Evolutionary conservation across 1,139 yeast species (phyloP), one percentile per base, ranked within the genome.

Genomic region (Suhomyces kunorum): DNA sequence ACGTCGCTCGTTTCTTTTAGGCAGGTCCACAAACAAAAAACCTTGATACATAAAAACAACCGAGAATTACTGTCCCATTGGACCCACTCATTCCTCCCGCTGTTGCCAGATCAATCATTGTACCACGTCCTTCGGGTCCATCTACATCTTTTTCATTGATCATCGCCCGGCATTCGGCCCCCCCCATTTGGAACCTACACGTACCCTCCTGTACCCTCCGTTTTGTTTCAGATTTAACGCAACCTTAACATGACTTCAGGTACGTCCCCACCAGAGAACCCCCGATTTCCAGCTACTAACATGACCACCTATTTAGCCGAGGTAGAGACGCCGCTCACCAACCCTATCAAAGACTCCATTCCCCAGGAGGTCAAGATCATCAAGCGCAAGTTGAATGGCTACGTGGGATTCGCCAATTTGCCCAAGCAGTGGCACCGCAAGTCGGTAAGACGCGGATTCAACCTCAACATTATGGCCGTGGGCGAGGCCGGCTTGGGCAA

Each of bases 371-470:
- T 76, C 40, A 77, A 76, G 57, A 73, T 88, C 45, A 80, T 88
- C 55, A 84, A 85, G 55, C 83, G 95, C 53, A 87, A 87, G 58
- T 79, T 90, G 54, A 86, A 83, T 51, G 95, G 96, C 6, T 90
- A 85, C 62, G 98, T 94, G 44, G 99, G 99, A 4, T 92, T 94
- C 67, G 96, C 98, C 53, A 94, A 90, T 66, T 76, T 94, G 58
- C 99, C 99, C 44, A 92, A 90, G 63, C 99, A 94, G 72, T 92
- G 98, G 97, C 98, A 92, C 68, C 81, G 96, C 67, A 89, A 87
- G 65, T 84, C 95, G 5, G 83, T 90, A 50, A 84, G 92, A 66
- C 81, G 92, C 62, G 99, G 98, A n/a, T 94, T 92, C 75, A 78
- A 74, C 55, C 80, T 94, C 63, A 94, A 92, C 61, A 63, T 92